Percentiles rank a stretch among this genome's conserved stretches.
phyloP scores from a whole-genome alignment of 2,329 filamentous ascomycete genomes.

The Stachybotrys chartarum region DNA sequence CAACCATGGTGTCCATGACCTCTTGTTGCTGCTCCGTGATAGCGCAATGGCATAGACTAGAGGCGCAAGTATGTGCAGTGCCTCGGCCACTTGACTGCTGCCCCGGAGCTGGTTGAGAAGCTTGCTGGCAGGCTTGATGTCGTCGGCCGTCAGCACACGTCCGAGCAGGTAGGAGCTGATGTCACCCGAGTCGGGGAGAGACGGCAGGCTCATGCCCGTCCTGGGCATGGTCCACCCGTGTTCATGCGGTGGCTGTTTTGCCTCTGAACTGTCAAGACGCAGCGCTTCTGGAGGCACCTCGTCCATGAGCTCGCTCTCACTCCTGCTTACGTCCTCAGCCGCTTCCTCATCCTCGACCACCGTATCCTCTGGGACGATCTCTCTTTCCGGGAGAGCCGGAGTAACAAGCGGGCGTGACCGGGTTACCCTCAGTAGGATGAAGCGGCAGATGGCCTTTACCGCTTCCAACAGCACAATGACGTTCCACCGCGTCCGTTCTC shows the following conservation, averaged over 20 bases:
- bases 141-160: conserved; percentile 89
- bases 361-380: conserved; percentile 59
- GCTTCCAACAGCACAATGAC: conserved; percentile 79
- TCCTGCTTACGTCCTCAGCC: conserved; percentile 29
- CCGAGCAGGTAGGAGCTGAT: conserved; percentile 82
- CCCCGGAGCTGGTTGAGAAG: conserved; percentile 80
- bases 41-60: conserved; percentile 81
- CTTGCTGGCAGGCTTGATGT: conserved; percentile 85
- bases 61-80: conserved; percentile 86
- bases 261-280: conserved; percentile 6
- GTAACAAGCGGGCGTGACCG: conserved; percentile 75
- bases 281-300: conserved; percentile 27
- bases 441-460: conserved; percentile 76
- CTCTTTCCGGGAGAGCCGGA: conserved; percentile 79
- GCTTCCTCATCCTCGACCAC: conserved; percentile 32
- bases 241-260: conserved; percentile 29
- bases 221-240: conserved; percentile 88
- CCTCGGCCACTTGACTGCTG: conserved; percentile 67
- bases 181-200: conserved; percentile 71
- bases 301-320: conserved; percentile 35
- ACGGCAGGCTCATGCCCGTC: conserved; percentile 79
- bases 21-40: conserved; percentile 63
- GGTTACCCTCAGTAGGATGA: conserved; percentile 76
- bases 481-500: conserved; percentile 74
- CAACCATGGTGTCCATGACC: conserved; percentile 88